Evolutionary conservation across 306 rosid genomes (phyloP).

Genomic region (Rubus parviflorus): DNA sequence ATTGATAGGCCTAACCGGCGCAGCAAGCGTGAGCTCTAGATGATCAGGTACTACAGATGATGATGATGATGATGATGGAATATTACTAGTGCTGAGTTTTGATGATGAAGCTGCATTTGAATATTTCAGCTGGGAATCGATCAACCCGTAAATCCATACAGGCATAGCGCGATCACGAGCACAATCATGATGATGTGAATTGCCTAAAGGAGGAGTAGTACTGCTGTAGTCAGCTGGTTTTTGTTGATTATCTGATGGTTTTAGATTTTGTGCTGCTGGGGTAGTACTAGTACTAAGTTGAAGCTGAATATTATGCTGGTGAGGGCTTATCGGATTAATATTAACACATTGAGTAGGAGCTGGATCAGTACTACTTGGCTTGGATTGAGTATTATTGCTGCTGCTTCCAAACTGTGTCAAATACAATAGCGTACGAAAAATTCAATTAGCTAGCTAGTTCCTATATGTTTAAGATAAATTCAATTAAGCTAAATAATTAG

Average conservation of each 20-base stretch:
- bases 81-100: slow-evolving; percentile 9
- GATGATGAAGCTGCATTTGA: slow-evolving; percentile 13
- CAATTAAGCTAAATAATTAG: background rate
- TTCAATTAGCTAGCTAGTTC: background rate
- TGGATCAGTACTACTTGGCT: slow-evolving; percentile 6
- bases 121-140: slow-evolving; percentile 37
- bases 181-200: background rate
- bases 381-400: slow-evolving; percentile 8
- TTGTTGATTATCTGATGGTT: slow-evolving; percentile 29
- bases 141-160: slow-evolving; percentile 42
- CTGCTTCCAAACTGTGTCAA: slow-evolving; percentile 49
- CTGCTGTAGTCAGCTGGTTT: slow-evolving; percentile 19
- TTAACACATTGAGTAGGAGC: background rate
- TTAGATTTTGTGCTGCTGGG: slow-evolving; percentile 19
- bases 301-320: slow-evolving; percentile 33
- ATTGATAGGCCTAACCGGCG: slow-evolving; percentile 36
- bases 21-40: slow-evolving; percentile 79
- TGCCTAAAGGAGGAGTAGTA: background rate
- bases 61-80: slow-evolving; percentile 6
- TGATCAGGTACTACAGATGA: slow-evolving; percentile 44
- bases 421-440: background rate
- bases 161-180: slow-evolving; percentile 13
- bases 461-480: background rate
- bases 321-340: background rate
- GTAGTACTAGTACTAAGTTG: slow-evolving; percentile 17